Percentiles rank a stretch among this genome's conserved stretches.
Conservation (phyloP, 805 yeast species). For the Kuraishia borneana region DNA sequence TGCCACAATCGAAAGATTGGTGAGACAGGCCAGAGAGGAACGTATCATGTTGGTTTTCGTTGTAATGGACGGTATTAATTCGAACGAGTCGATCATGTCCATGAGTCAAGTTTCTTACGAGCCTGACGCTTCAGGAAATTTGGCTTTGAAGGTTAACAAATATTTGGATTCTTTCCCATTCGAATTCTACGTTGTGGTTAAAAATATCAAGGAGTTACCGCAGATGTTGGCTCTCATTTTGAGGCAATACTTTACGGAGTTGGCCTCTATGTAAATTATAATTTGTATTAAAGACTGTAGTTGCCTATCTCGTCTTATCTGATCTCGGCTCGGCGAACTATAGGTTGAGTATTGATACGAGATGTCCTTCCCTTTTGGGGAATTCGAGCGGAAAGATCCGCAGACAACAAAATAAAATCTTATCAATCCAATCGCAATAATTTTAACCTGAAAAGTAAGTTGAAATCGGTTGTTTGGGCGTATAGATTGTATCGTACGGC, state of each 20-base stretch:
- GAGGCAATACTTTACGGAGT: slow-evolving; percentile 83
- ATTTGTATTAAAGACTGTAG: too few species aligned
- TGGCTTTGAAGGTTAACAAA: slow-evolving; percentile 65
- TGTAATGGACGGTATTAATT: slow-evolving; percentile 78
- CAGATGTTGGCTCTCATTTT: slow-evolving; percentile 81
- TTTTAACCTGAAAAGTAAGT: too few species aligned
- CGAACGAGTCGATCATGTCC: slow-evolving; percentile 80
- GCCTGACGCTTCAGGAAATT: slow-evolving; percentile 58
- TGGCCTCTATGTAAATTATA: slow-evolving; percentile 20
- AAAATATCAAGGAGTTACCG: slow-evolving; percentile 81
- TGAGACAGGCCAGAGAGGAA: slow-evolving; percentile 85
- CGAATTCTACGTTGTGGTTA: slow-evolving; percentile 91
- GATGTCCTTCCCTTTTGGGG: too few species aligned
- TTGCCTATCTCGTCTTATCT: too few species aligned
- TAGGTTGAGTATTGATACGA: too few species aligned
- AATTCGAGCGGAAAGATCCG: too few species aligned
- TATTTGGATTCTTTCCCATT: slow-evolving; percentile 94
- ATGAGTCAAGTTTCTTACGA: slow-evolving; percentile 87
- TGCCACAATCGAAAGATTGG: slow-evolving; percentile 67
- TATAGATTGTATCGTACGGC: too few species aligned
- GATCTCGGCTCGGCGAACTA: too few species aligned
- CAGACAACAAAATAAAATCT: too few species aligned
- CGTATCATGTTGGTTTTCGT: slow-evolving; percentile 93
- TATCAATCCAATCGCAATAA: too few species aligned
- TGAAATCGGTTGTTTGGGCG: too few species aligned